These are phyloP conservation scores for Fagopyrum esculentum DNA, from an alignment of 148 eudicot species.

Conservation along the genomic window DNA sequence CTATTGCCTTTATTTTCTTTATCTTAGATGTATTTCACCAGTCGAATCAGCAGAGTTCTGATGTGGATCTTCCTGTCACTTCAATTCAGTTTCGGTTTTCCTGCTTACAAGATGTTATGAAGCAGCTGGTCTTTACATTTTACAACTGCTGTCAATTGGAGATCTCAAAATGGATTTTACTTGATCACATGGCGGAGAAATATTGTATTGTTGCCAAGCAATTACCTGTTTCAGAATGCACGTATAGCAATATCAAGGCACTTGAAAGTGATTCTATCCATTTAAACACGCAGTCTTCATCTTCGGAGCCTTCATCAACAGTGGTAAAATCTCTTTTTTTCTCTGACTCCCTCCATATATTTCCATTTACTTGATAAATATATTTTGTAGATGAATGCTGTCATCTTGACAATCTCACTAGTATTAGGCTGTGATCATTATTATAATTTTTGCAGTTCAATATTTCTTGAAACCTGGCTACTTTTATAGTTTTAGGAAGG, in stretches of 20 bases:
- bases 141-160: conserved; percentile 47
- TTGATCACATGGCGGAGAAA: conserved; percentile 51
- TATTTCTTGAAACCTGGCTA: neutral
- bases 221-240: conserved; percentile 74
- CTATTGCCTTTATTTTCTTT: conserved; percentile 44
- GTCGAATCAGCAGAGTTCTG: conserved; percentile 31
- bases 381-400: neutral
- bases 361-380: neutral
- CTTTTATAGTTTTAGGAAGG: neutral
- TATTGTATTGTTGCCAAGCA: conserved; percentile 50
- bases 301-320: conserved; percentile 22
- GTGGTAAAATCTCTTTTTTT: conserved; percentile 35
- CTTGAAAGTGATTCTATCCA: conserved; percentile 41
- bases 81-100: conserved; percentile 63
- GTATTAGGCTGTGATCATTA: neutral
- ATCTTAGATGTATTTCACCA: conserved; percentile 43
- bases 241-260: conserved; percentile 68
- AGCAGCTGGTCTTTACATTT: conserved; percentile 54
- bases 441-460: neutral
- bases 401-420: neutral
- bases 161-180: conserved; percentile 49
- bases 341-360: neutral
- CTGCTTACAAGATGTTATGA: conserved; percentile 34
- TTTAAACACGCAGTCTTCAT: conserved; percentile 20
- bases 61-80: conserved; percentile 58